Evolutionary conservation across 2,329 filamentous ascomycete genomes (phyloP).

Genomic region (Aureobasidium sp.): DNA sequence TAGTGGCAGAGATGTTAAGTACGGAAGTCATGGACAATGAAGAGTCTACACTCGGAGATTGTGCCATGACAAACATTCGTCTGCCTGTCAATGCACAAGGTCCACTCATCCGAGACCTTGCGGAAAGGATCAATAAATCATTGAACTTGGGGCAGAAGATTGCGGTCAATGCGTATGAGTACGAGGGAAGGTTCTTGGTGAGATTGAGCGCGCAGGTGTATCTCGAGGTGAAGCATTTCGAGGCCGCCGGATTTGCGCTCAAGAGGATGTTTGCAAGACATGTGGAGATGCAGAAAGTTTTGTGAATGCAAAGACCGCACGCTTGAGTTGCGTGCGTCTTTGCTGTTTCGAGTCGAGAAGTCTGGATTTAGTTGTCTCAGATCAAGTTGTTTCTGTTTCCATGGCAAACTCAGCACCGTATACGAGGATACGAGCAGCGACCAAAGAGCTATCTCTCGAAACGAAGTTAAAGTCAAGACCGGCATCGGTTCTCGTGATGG

Average conservation of each 20-base stretch:
- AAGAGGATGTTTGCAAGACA: neutral
- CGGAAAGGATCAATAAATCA: constrained; percentile 43
- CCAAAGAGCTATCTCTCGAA: too few species aligned
- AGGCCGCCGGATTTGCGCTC: constrained; percentile 61
- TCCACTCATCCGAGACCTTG: constrained; percentile 35
- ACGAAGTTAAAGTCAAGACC: too few species aligned
- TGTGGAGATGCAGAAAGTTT: too few species aligned
- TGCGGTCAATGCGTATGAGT: constrained; percentile 71
- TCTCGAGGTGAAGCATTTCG: constrained; percentile 81
- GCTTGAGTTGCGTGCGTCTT: too few species aligned
- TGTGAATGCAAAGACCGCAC: too few species aligned
- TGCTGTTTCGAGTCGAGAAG: too few species aligned
- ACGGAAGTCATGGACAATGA: constrained; percentile 78
- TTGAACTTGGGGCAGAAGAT: constrained; percentile 70
- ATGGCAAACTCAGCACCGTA: too few species aligned
- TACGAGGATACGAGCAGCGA: too few species aligned
- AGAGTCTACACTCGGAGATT: constrained; percentile 43
- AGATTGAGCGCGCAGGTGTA: constrained; percentile 87
- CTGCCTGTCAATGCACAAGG: constrained; percentile 65
- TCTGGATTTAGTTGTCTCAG: too few species aligned
- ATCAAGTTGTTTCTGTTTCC: too few species aligned
- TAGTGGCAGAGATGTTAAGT: constrained; percentile 68
- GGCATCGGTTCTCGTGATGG: too few species aligned
- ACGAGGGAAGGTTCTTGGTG: constrained; percentile 71
- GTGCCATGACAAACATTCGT: constrained; percentile 77